Base-by-base conservation (phyloP, 73 alveolate species). In the Paraurostyla sp. region DNA sequence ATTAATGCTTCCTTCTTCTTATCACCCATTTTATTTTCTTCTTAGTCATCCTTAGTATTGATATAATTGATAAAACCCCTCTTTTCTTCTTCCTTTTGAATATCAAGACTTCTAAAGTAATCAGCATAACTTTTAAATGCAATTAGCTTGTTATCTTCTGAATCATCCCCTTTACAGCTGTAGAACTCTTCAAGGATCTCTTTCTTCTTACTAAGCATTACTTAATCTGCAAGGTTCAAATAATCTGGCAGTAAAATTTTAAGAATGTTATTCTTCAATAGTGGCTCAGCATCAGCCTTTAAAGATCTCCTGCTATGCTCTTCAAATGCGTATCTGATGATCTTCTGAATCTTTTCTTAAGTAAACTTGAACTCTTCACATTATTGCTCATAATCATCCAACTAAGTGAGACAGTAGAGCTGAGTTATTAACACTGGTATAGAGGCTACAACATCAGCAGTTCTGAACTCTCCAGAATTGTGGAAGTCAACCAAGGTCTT, bases 271-370 rank as follows among this genome's bases (percentile, higher is more conserved):
- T 23, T 71, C 71, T 62, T 87, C 0, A 60, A n/a, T 32, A 75
- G 89, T 16, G 82, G 75, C 42, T 87, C 88, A 18, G 88, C 71
- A 56, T 88, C 91, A n/a, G 76, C 25, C 49, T 57, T 76, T 1
- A 88, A n/a, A 29, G 58, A 43, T 78, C 94, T 88, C 46, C 94
- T 54, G 33, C 25, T 20, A 52, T 60, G 85, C 62, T 88, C 94
- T 43, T 88, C 94, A 27, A 69, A 36, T 18, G 83, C 85, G 59
- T 59, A 88, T 57, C 94, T 76, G 35, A 88, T 13, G 30, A 88
- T 73, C 38, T 57, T 88, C 43, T 33, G 25, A 60, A 84, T 46
- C 38, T 76, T 46, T 0, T 63, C 52, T 16, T 23, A 36, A 43
- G 49, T 59, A 9, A 78, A 51, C 32, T 29, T 6, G 9, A 42